Conservation (phyloP, 148 eudicot genomes). For the Chenopodium formosanum region DNA sequence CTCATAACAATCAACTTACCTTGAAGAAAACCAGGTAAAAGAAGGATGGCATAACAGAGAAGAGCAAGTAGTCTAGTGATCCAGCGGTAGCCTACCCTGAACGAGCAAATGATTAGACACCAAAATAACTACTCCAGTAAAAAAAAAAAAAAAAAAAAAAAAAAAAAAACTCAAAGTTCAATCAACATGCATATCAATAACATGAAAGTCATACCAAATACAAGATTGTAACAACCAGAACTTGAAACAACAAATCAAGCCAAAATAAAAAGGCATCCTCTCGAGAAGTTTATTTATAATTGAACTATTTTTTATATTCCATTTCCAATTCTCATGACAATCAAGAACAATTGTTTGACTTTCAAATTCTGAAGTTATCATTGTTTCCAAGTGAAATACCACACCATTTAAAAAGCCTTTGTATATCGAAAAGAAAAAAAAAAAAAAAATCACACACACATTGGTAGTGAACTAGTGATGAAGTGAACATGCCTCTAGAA, state of each 20-base stretch:
- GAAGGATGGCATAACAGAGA: constrained; percentile 78
- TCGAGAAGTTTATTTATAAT: no score
- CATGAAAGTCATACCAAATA: neutral
- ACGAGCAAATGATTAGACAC: constrained; percentile 42
- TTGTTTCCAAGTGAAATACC: neutral
- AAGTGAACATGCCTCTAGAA: neutral
- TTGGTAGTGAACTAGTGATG: constrained; percentile 1
- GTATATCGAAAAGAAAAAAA: neutral
- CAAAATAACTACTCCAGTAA: neutral
- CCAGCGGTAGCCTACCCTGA: constrained; percentile 96
- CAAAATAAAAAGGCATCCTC: no score
- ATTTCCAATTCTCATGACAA: no score
- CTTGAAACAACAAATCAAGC: neutral
- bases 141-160: no score
- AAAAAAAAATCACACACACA: no score
- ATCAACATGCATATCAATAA: neutral
- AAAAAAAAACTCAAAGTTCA: neutral
- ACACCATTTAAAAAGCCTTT: neutral
- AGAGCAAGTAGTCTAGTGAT: constrained; percentile 63
- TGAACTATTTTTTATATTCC: no score
- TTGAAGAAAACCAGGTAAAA: constrained; percentile 87
- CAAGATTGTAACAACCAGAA: neutral
- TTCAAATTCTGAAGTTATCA: no score
- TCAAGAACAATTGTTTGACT: no score
- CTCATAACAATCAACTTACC: constrained; percentile 37